These are phyloP conservation scores for Gaeumannomyces tritici DNA, from an alignment of 2,329 filamentous ascomycete genomes.

Conservation along the genomic window DNA sequence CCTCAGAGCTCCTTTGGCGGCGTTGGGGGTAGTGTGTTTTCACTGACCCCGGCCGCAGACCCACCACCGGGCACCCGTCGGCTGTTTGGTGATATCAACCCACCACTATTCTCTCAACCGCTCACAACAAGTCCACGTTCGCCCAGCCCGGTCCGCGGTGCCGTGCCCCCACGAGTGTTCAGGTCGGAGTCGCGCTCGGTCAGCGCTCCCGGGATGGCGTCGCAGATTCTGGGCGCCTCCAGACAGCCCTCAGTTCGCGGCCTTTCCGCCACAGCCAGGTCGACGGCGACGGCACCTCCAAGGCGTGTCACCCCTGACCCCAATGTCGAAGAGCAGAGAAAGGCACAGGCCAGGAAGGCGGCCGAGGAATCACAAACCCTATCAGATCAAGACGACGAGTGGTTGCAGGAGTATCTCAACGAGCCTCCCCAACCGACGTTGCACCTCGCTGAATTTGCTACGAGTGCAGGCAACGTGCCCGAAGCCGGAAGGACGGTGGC, in stretches of 20 bases:
- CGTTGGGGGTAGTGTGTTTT: slow-evolving; percentile 33
- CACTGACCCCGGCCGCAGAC: slow-evolving; percentile 32
- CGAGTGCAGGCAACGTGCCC: slow-evolving; percentile 32
- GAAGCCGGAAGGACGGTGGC: slow-evolving; percentile 48
- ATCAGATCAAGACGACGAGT: slow-evolving; percentile 56
- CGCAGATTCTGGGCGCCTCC: slow-evolving; percentile 36
- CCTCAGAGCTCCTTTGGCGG: slow-evolving; percentile 51
- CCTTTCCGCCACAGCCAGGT: slow-evolving; percentile 13
- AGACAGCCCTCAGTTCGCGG: slow-evolving; percentile 11
- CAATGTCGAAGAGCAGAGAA: slow-evolving; percentile 40
- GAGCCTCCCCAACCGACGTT: slow-evolving; percentile 52
- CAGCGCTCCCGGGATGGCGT: slow-evolving; percentile 50
- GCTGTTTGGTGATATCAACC: slow-evolving; percentile 47
- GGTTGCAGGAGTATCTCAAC: slow-evolving; percentile 41
- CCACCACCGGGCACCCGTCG: slow-evolving; percentile 1
- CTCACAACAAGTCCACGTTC: slow-evolving; percentile 55
- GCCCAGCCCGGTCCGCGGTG: slow-evolving; percentile 56
- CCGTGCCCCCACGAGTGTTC: slow-evolving; percentile 39
- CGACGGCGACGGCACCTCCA: slow-evolving; percentile 29
- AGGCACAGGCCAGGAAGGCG: slow-evolving; percentile 42
- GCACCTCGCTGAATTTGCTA: slow-evolving; percentile 56
- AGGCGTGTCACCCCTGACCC: slow-evolving; percentile 27
- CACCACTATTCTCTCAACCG: slow-evolving; percentile 45
- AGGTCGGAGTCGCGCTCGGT: slow-evolving; percentile 46
- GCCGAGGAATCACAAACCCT: slow-evolving; percentile 48